Evolutionary conservation across 2,329 filamentous ascomycete genomes (phyloP), one percentile per base, ranked within the genome.

Genomic region (Tolypocladium ovalisporum): DNA sequence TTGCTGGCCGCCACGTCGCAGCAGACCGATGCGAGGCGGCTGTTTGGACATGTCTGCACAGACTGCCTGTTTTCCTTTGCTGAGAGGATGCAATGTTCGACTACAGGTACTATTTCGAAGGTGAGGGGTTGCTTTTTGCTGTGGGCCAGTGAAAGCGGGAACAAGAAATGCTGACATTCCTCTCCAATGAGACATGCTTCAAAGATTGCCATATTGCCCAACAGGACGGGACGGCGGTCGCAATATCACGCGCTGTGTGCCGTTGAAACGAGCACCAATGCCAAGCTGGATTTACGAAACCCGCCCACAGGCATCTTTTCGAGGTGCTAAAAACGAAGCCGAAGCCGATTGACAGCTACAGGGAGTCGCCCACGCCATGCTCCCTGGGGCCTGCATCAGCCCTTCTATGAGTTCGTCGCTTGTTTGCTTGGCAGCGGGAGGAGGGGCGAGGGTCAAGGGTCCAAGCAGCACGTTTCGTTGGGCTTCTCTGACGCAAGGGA

Each of bases 131-230:
- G 56, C 56, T 54, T 51, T 49, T 51, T 54, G 40, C 37, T 52
- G 44, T 34, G 44, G 22, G 40, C 49, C 36, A 57, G 52, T 22
- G 47, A 24, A 52, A 36, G 32, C 29, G 42, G 27, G 35, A 52
- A 29, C 36, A 52, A 52, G 37, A 58, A 15, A 27, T 39, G 27
- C 47, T 54, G 54, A 34, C 57, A 58, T 58, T 58, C 52, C 54
- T 51, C 29, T 27, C 40, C 19, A n/a, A 54, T 52, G 52, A 56
- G 57, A 58, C 57, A 52, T 44, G 54, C 17, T 27, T 44, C 52
- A 13, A 42, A 34, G 29, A 15, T 37, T 53, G 49, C 24, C 51
- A 24, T 27, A 44, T 27, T 15, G 35, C 44, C 15, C 54, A 24
- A 22, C 47, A 34, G 47, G 19, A 22, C 47, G 47, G 47, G 29